phyloP scores from a whole-genome alignment of 768 basidiomycete genomes.

The Wakefieldia striispora region DNA sequence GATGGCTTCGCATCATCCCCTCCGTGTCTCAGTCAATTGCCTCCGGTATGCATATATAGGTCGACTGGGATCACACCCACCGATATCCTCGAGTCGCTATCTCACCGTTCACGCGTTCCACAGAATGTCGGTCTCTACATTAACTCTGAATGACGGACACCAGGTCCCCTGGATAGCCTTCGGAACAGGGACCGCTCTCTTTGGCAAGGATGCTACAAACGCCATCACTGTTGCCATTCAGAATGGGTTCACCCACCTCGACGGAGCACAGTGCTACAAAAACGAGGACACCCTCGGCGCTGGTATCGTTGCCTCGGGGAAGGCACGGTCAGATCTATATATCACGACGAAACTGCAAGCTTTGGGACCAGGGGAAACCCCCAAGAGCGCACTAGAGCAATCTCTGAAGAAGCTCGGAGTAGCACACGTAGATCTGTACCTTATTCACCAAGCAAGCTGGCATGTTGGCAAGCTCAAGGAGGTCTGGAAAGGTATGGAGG shows the following conservation, averaged over 20 bases:
- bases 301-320: slow-evolving; percentile 50
- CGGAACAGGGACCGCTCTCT: slow-evolving; percentile 61
- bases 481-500: slow-evolving; percentile 63
- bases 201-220: slow-evolving; percentile 39
- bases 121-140: slow-evolving; percentile 28
- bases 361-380: slow-evolving; percentile 39
- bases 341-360: slow-evolving; percentile 56
- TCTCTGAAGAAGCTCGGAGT: slow-evolving; percentile 55
- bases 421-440: slow-evolving; percentile 60
- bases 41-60: no score
- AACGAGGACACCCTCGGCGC: slow-evolving; percentile 55
- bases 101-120: slow-evolving; percentile 5
- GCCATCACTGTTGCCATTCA: slow-evolving; percentile 48
- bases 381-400: slow-evolving; percentile 47
- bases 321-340: slow-evolving; percentile 53
- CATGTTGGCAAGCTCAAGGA: slow-evolving; percentile 45
- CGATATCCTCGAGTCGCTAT: not conserved
- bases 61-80: no score
- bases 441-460: slow-evolving; percentile 50
- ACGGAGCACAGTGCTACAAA: slow-evolving; percentile 58
- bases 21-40: no score
- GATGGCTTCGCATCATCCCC: no score
- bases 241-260: slow-evolving; percentile 59
- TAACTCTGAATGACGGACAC: slow-evolving; percentile 55
- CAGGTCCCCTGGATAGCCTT: slow-evolving; percentile 57